These are phyloP conservation scores for Xylona heveae DNA, from an alignment of 495 filamentous ascomycete species.

Conservation along the genomic window DNA sequence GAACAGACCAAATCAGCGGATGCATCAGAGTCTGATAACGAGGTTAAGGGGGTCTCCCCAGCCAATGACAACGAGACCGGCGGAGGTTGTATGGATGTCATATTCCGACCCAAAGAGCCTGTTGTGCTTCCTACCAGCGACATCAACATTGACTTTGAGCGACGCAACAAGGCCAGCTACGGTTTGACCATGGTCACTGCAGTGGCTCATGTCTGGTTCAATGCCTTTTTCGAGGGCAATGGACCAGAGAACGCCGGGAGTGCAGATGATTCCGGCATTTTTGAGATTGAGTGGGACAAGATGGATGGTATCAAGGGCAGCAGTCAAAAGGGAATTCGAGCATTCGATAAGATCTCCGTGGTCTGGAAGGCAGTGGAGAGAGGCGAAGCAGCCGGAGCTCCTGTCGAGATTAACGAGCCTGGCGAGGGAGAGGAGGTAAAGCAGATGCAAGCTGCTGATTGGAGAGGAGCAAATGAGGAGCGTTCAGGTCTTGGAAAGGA, in stretches of 20 bases:
- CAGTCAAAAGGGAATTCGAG: conserved; percentile 52
- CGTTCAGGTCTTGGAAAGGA: conserved; percentile 23
- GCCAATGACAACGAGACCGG: conserved; percentile 14
- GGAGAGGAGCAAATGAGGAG: conserved; percentile 26
- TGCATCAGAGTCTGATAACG: conserved; percentile 3
- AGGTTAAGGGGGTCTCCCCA: conserved; percentile 5
- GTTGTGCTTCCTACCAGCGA: conserved; percentile 61
- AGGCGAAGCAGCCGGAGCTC: conserved; percentile 8
- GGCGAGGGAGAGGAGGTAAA: conserved; percentile 38
- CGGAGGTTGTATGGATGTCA: conserved; percentile 38
- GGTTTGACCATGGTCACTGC: conserved; percentile 79
- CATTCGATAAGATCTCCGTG: conserved; percentile 67
- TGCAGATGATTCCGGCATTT: conserved; percentile 9
- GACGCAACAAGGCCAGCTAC: conserved; percentile 53
- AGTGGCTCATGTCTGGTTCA: conserved; percentile 92
- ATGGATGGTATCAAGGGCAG: conserved; percentile 68
- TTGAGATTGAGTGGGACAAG: conserved; percentile 41
- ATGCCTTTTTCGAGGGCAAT: conserved; percentile 69
- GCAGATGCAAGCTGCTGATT: conserved; percentile 51
- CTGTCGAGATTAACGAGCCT: conserved; percentile 29
- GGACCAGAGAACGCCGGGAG: conserved; percentile 1
- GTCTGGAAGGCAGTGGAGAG: conserved; percentile 40
- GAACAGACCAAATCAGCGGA: conserved; percentile 7
- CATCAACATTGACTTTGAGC: conserved; percentile 75
- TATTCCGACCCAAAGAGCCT: conserved; percentile 47